Conservation (phyloP, 768 basidiomycete species). For the Agaricus sinodeliciosus region DNA sequence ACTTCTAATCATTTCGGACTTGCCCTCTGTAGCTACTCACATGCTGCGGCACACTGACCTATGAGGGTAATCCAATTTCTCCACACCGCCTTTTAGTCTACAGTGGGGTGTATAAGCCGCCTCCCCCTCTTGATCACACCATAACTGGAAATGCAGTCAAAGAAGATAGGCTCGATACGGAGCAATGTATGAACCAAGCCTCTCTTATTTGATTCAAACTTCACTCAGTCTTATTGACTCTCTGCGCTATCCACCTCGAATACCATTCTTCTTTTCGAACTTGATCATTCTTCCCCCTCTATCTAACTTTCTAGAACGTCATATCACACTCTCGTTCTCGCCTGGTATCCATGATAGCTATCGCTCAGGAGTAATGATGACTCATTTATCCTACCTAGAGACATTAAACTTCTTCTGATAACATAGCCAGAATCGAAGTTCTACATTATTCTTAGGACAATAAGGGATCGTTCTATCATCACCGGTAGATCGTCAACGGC, state of each 20-base stretch:
- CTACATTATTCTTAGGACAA: neutral
- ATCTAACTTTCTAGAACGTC: neutral
- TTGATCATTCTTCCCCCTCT: neutral
- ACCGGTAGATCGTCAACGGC: too few species aligned
- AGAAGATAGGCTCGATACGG: neutral
- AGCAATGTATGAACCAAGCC: neutral
- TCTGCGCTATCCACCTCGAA: neutral
- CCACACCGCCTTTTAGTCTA: conserved; percentile 3
- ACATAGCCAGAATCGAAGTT: conserved; percentile 2
- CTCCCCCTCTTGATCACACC: neutral
- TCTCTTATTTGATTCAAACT: neutral
- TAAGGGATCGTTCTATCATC: neutral
- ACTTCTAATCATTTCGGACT: conserved; percentile 10
- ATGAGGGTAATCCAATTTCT: conserved; percentile 3
- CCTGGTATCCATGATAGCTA: conserved; percentile 1
- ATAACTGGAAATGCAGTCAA: neutral
- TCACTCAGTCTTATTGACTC: neutral
- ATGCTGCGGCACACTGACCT: neutral
- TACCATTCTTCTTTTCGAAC: neutral
- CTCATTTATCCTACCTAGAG: conserved; percentile 1
- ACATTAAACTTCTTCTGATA: neutral
- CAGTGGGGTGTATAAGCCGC: neutral
- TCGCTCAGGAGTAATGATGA: neutral
- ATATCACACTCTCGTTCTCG: neutral
- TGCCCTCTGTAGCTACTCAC: neutral